These are phyloP conservation scores for Pseudotsuga menziesii DNA, from an alignment of 75 land plant genomes.

Conservation along the genomic window DNA sequence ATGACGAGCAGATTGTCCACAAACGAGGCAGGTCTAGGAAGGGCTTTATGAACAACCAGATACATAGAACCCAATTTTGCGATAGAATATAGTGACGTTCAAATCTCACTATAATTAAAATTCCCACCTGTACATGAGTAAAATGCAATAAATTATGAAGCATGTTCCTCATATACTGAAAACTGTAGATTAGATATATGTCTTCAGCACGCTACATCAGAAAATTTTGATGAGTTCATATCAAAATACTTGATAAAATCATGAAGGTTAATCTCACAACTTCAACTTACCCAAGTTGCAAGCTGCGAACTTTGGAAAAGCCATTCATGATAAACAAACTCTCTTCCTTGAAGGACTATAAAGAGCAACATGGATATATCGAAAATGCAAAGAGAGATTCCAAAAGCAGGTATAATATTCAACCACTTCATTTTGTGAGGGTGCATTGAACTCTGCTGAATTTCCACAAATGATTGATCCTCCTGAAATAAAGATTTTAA, in stretches of 20 bases:
- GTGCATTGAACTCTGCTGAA: neutral
- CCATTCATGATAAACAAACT: conserved; percentile 34
- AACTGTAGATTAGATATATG: neutral
- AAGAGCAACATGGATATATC: conserved; percentile 26
- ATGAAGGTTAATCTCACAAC: neutral
- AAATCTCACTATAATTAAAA: conserved; percentile 16
- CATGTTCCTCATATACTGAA: neutral
- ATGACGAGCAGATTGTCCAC: conserved; percentile 16
- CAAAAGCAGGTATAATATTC: conserved; percentile 25
- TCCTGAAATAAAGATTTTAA: neutral
- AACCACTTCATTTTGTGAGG: conserved; percentile 7
- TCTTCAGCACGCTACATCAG: neutral
- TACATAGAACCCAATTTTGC: conserved; percentile 31
- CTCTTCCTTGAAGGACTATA: conserved; percentile 13
- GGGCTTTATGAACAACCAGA: conserved; percentile 56
- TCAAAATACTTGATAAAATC: neutral
- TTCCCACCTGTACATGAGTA: conserved; percentile 16
- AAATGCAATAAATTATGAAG: neutral
- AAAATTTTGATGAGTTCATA: neutral
- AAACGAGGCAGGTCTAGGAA: conserved; percentile 33
- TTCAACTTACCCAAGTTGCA: conserved; percentile 40
- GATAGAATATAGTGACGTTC: conserved; percentile 19
- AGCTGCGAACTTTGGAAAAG: conserved; percentile 37
- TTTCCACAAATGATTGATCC: neutral
- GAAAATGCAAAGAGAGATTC: conserved; percentile 19